These are phyloP conservation scores for Penicillium sp. DNA, from an alignment of 2,329 filamentous ascomycete genomes.

Conservation along the genomic window DNA sequence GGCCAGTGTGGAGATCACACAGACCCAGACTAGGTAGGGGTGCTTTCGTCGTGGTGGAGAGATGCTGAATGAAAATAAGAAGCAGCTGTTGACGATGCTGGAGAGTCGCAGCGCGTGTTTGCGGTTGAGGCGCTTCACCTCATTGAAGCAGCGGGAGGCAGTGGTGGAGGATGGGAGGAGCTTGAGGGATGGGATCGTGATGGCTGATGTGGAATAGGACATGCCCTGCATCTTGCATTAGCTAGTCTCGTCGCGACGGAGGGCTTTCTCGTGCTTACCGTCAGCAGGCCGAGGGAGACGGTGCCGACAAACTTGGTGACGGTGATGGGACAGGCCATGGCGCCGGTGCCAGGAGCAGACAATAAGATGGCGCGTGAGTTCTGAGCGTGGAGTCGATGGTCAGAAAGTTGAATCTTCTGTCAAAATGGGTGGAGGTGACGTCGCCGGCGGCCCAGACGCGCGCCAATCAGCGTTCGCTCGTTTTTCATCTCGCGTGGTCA, in stretches of 20 bases:
- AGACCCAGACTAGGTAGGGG: slow-evolving; percentile 85
- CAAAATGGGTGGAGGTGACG: slow-evolving; percentile 8
- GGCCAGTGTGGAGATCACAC: slow-evolving; percentile 52
- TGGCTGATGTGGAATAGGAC: slow-evolving; percentile 73
- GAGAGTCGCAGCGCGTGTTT: slow-evolving; percentile 64
- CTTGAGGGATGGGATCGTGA: slow-evolving; percentile 75
- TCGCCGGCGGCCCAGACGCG: slow-evolving; percentile 1
- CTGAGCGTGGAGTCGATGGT: background rate
- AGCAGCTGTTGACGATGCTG: slow-evolving; percentile 62
- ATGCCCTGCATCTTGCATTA: slow-evolving; percentile 60
- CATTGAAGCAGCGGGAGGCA: slow-evolving; percentile 65
- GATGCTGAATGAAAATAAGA: slow-evolving; percentile 71
- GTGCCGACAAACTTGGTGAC: slow-evolving; percentile 90
- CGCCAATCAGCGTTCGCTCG: slow-evolving; percentile 15
- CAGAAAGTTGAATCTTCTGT: background rate
- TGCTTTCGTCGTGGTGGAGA: slow-evolving; percentile 72
- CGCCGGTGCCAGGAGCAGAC: slow-evolving; percentile 16
- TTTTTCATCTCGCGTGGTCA: slow-evolving; percentile 5
- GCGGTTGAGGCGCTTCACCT: slow-evolving; percentile 59
- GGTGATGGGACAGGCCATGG: slow-evolving; percentile 66
- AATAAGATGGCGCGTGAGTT: background rate
- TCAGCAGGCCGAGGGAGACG: slow-evolving; percentile 79
- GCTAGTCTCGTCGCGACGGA: background rate
- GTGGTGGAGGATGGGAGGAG: slow-evolving; percentile 69
- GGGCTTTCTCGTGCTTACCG: slow-evolving; percentile 54